These are phyloP conservation scores for Vinca major DNA, from an alignment of 305 asterid genomes.

Conservation along the genomic window DNA sequence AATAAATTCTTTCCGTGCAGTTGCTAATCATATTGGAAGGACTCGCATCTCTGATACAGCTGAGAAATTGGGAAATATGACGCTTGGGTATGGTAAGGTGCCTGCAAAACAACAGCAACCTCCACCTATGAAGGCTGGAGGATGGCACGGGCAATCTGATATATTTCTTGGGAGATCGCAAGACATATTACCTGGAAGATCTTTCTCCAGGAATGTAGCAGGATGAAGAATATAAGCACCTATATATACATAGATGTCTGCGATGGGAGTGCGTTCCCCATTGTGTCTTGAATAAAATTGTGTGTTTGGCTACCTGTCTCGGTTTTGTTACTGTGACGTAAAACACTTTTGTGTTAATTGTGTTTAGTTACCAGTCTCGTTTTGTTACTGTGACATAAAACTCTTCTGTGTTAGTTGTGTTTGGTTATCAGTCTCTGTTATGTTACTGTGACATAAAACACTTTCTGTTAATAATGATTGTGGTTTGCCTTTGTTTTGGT, in stretches of 20 bases:
- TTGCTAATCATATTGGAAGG: slow-evolving; percentile 35
- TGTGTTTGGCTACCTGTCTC: slow-evolving; percentile 3
- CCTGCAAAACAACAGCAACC: slow-evolving; percentile 43
- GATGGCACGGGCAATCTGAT: slow-evolving; percentile 64
- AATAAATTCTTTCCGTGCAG: slow-evolving; percentile 11
- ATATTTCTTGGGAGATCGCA: slow-evolving; percentile 44
- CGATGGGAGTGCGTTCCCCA: slow-evolving; percentile 3
- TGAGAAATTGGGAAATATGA: slow-evolving; percentile 51
- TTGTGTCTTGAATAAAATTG: not conserved
- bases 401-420: too few relatives aligned
- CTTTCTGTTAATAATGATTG: too few relatives aligned
- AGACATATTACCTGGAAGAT: slow-evolving; percentile 38
- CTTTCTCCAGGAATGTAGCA: slow-evolving; percentile 38
- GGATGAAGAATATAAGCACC: slow-evolving; percentile 26
- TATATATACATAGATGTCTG: not conserved
- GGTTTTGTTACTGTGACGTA: not conserved
- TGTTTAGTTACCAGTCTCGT: too few relatives aligned
- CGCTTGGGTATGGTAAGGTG: slow-evolving; percentile 37
- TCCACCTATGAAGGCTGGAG: slow-evolving; percentile 94
- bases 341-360: too few relatives aligned
- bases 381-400: too few relatives aligned
- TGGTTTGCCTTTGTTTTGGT: too few relatives aligned
- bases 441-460: too few relatives aligned
- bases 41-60: slow-evolving; percentile 36
- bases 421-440: too few relatives aligned